Evolutionary conservation across 2,329 filamentous ascomycete genomes (phyloP).

Genomic region (Hypoxylon sp.): DNA sequence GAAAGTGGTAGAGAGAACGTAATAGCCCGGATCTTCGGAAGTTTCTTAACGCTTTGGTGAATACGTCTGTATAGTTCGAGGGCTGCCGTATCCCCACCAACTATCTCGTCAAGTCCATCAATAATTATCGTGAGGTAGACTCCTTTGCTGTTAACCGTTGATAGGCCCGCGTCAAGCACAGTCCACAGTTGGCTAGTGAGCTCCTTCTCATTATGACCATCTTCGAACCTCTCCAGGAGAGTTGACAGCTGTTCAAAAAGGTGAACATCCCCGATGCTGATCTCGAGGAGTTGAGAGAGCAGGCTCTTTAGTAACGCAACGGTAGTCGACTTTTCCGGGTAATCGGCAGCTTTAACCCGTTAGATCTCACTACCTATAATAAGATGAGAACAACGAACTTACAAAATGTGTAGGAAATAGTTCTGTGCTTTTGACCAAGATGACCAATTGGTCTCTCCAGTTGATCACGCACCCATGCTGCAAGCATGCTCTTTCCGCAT

Average conservation of each 20-base stretch:
- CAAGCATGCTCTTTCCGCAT: constrained; percentile 58
- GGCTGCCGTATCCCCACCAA: constrained; percentile 44
- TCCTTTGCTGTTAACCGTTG: constrained; percentile 51
- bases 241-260: constrained; percentile 54
- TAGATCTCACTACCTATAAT: constrained; percentile 2
- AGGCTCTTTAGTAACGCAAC: constrained; percentile 57
- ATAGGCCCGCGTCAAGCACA: constrained; percentile 54
- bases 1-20: constrained; percentile 56
- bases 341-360: constrained; percentile 50
- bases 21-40: constrained; percentile 52
- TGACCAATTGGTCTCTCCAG: constrained; percentile 57
- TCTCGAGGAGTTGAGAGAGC: constrained; percentile 58
- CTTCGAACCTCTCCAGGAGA: constrained; percentile 49
- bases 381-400: constrained; percentile 34
- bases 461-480: constrained; percentile 59
- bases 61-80: constrained; percentile 54
- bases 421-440: constrained; percentile 52
- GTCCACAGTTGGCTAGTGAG: constrained; percentile 56
- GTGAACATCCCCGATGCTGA: constrained; percentile 56
- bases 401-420: constrained; percentile 58
- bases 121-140: constrained; percentile 55
- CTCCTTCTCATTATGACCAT: constrained; percentile 46
- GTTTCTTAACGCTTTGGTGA: constrained; percentile 50
- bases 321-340: constrained; percentile 51
- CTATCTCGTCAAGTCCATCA: constrained; percentile 58